Percentiles rank a stretch among this genome's conserved stretches.
These are phyloP conservation scores for Tricholoma terreum DNA, from an alignment of 768 basidiomycete genomes.

Conservation along the genomic window DNA sequence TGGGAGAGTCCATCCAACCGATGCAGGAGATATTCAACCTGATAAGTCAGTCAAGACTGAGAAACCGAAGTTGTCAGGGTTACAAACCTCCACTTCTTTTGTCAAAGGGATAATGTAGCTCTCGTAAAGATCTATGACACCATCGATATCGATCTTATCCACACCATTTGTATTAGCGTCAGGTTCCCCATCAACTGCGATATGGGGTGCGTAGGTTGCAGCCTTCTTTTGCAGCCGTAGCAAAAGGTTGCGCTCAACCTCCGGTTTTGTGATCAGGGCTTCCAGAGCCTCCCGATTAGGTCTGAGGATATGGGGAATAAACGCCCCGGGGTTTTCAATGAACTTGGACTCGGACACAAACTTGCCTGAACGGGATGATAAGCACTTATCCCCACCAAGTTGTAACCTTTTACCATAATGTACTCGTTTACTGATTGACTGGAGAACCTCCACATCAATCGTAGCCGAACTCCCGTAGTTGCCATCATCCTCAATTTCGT, in stretches of 20 bases:
- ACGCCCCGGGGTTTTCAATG: conserved; percentile 75
- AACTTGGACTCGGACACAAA: conserved; percentile 99
- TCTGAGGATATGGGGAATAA: conserved; percentile 86
- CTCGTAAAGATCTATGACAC: conserved; percentile 91
- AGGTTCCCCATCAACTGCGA: conserved; percentile 55
- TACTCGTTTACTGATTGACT: conserved; percentile 96
- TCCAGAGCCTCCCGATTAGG: conserved; percentile 79
- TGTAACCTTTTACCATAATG: conserved; percentile 72
- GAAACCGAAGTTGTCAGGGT: conserved; percentile 3
- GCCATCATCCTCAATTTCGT: conserved; percentile 86
- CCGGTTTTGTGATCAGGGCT: conserved; percentile 93
- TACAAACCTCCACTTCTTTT: conserved; percentile 91
- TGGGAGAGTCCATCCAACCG: conserved; percentile 83
- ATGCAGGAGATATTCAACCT: conserved; percentile 96
- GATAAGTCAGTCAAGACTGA: not conserved
- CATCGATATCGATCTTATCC: conserved; percentile 86
- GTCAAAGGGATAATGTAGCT: conserved; percentile 96
- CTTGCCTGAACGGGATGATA: conserved; percentile 63
- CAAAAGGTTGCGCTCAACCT: conserved; percentile 85
- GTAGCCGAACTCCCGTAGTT: conserved; percentile 97
- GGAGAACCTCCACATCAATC: conserved; percentile 93
- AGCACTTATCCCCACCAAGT: not conserved
- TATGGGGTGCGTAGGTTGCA: conserved; percentile 74
- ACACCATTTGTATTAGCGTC: conserved; percentile 29
- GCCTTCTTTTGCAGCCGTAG: conserved; percentile 84